These are phyloP conservation scores for Ogataea neopini DNA, from an alignment of 805 yeast genomes.

Conservation along the genomic window DNA sequence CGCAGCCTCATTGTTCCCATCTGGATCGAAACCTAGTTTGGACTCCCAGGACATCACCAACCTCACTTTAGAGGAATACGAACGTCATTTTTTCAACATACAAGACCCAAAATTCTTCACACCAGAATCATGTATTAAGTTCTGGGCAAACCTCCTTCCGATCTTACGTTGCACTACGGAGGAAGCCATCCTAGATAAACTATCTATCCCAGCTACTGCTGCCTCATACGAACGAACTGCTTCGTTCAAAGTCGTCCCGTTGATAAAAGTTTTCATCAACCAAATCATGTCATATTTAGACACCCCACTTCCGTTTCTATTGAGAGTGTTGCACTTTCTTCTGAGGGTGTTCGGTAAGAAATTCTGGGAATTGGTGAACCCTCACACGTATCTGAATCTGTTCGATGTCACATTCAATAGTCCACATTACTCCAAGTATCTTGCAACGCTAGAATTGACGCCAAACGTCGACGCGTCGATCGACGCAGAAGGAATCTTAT, in stretches of 20 bases:
- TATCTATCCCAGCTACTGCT: constrained; percentile 30
- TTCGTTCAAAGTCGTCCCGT: constrained; percentile 37
- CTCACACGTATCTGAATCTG: constrained; percentile 53
- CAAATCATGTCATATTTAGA: constrained; percentile 53
- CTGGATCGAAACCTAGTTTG: too few species aligned
- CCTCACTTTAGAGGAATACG: constrained; percentile 56
- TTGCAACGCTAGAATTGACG: constrained; percentile 27
- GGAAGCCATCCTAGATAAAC: constrained; percentile 35
- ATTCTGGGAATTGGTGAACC: constrained; percentile 59
- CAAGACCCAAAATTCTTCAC: constrained; percentile 54
- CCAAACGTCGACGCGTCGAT: background rate
- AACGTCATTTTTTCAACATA: constrained; percentile 48
- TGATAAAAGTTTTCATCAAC: constrained; percentile 45
- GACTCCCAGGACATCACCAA: too few species aligned
- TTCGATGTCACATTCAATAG: constrained; percentile 61
- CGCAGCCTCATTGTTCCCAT: constrained; percentile 41
- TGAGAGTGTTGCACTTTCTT: constrained; percentile 51
- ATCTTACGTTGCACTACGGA: constrained; percentile 39
- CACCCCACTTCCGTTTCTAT: constrained; percentile 52
- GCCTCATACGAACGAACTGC: constrained; percentile 23
- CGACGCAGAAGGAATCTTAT: background rate
- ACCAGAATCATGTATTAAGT: constrained; percentile 40
- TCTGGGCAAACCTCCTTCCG: constrained; percentile 48
- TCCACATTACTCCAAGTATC: constrained; percentile 44
- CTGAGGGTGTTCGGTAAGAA: constrained; percentile 42